Base-by-base conservation (phyloP, 345 rosid genomes). In the Corchorus capsularis region DNA sequence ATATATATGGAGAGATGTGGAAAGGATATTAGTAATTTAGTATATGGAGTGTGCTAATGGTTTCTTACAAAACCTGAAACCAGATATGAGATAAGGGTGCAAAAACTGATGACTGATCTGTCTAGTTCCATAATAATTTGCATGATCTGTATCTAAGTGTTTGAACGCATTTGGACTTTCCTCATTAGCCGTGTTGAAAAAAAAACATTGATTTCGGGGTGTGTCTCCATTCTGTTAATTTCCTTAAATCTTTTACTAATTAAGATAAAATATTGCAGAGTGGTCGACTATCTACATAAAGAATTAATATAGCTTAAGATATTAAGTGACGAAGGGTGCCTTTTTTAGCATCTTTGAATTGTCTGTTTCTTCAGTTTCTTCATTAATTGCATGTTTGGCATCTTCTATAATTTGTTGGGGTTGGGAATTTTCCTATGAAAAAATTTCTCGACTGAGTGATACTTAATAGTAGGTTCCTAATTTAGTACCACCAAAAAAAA, bases 91-190 rank as follows among this genome's bases (percentile, higher is more conserved):
- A 63, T 37, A 63, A 4, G 68, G 37, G 37, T 64, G 13, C 49
- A 64, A 64, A 15, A 57, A 10, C 35, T 57, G 16, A 22, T 9
- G 35, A 34, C 68, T 63, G 68, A 39, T 37, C 22, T 63, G 47
- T 14, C 20, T 66, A 4, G 34, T 66, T 43, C 69, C 50, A 41
- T 41, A 13, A 27, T 27, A 27, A 27, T 63, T 63, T 66, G 27
- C 53, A 39, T 43, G 14, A 41, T 45, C 14, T 43, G 32, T 19
- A 19, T 43, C 8, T 8, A 5, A 43, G 16, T 19, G 53, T 39
- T 17, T n/a, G 70, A 66, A 60, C 8, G 34, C 70, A 66, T 66
- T 66, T 43, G 9, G 27, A 43, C 34, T 66, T 66, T 39, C 47
- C 47, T 14, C 45, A 15, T 39, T 63, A 15, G 46, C 19, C 45